phyloP scores from a whole-genome alignment of 176 grass and related monocot genomes.

The Lolium multiflorum region DNA sequence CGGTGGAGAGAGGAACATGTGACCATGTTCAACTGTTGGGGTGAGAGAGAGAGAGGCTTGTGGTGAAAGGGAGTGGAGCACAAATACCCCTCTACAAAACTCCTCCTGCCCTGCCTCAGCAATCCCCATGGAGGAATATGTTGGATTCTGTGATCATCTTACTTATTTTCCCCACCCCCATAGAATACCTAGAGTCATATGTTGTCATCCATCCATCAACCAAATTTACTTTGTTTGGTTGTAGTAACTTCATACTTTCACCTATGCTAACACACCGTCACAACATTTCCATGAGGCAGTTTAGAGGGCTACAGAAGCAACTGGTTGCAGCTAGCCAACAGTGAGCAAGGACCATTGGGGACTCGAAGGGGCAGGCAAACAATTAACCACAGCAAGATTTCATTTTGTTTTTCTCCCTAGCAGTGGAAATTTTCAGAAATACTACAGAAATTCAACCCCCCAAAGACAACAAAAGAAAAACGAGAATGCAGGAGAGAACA shows the following conservation, averaged over 20 bases:
- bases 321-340: background rate
- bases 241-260: background rate
- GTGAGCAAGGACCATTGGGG: constrained; percentile 10
- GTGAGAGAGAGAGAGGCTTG: constrained; percentile 51
- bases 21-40: constrained; percentile 41
- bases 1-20: constrained; percentile 57
- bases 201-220: constrained; percentile 40
- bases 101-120: constrained; percentile 36
- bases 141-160: constrained; percentile 51
- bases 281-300: background rate
- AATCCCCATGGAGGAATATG: constrained; percentile 65
- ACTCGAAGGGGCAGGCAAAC: constrained; percentile 16
- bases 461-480: background rate
- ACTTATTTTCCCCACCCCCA: constrained; percentile 31
- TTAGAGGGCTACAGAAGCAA: background rate
- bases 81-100: constrained; percentile 67
- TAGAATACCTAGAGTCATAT: constrained; percentile 42
- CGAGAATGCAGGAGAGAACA: background rate
- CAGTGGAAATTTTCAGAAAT: background rate
- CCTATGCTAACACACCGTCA: background rate
- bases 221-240: background rate
- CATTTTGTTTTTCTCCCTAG: background rate
- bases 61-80: constrained; percentile 50
- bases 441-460: background rate
- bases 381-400: background rate